These are phyloP conservation scores for Lyophyllum shimeji DNA, from an alignment of 768 basidiomycete genomes.

Conservation along the genomic window DNA sequence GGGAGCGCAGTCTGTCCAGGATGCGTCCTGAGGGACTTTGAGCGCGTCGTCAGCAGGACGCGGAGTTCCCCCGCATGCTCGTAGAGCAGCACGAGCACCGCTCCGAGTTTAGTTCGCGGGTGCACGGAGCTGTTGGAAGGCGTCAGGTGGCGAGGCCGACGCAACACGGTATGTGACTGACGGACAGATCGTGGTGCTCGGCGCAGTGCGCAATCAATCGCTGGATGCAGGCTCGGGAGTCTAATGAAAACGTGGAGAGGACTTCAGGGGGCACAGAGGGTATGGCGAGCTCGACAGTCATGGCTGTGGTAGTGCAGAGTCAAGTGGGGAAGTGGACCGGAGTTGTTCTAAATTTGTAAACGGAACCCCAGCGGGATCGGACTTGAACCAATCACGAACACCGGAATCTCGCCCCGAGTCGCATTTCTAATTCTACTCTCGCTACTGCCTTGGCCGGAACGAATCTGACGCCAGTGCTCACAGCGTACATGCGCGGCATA, in stretches of 20 bases:
- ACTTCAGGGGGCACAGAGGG: constrained; percentile 17
- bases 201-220: constrained; percentile 33
- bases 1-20: constrained; percentile 84
- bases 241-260: constrained; percentile 25
- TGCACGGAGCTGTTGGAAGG: constrained; percentile 27
- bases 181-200: constrained; percentile 54
- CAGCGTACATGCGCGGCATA: too few species aligned
- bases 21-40: constrained; percentile 71
- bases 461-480: too few species aligned
- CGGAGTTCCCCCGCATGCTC: constrained; percentile 66
- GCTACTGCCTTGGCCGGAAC: too few species aligned
- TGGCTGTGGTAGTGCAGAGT: not conserved
- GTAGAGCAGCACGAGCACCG: constrained; percentile 79
- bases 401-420: too few species aligned
- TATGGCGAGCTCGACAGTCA: constrained; percentile 6
- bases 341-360: not conserved
- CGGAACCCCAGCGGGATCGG: not conserved
- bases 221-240: constrained; percentile 33
- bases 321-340: not conserved
- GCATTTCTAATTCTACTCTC: too few species aligned
- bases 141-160: constrained; percentile 14
- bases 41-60: constrained; percentile 84
- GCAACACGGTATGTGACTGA: constrained; percentile 26
- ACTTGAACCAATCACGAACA: too few species aligned
- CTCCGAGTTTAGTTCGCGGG: constrained; percentile 53